Evolutionary conservation across 1,284 basidiomycete genomes (phyloP).

Genomic region (Rhodotorula sp.): DNA sequence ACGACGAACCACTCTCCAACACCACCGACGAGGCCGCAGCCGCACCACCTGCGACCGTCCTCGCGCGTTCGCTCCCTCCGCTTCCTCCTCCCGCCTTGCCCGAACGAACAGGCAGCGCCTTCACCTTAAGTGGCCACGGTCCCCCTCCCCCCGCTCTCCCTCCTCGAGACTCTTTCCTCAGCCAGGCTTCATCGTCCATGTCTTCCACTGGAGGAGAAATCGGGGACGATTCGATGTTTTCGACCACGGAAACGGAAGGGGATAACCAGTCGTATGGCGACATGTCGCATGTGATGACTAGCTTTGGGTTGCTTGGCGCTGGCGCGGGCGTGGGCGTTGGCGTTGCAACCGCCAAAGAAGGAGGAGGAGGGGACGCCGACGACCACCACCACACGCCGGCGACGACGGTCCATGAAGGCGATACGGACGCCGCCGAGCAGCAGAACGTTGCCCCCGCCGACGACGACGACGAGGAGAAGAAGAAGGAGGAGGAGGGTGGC

Average conservation of each 20-base stretch:
- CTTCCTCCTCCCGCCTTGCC: not conserved
- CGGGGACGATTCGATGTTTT: not conserved
- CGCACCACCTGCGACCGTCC: not conserved
- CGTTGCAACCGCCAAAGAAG: not conserved
- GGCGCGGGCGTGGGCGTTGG: no score
- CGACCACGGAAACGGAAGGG: not conserved
- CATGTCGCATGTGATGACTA: not conserved
- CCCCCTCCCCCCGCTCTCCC: slow-evolving; percentile 6
- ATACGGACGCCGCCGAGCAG: not conserved
- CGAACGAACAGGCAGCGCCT: not conserved
- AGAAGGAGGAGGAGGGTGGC: not conserved
- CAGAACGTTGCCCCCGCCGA: not conserved
- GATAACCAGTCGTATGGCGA: not conserved
- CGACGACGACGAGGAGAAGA: not conserved
- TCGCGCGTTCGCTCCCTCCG: not conserved
- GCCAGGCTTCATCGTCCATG: not conserved
- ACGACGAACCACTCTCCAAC: no score
- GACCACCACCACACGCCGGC: not conserved
- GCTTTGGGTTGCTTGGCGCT: not conserved
- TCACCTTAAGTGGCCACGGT: not conserved
- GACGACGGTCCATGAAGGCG: not conserved
- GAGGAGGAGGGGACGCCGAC: not conserved
- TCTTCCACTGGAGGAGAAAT: not conserved
- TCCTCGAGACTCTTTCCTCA: not conserved
- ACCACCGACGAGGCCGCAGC: no score